Conservation (phyloP, 306 rosid species). For the Vigna mungo region DNA sequence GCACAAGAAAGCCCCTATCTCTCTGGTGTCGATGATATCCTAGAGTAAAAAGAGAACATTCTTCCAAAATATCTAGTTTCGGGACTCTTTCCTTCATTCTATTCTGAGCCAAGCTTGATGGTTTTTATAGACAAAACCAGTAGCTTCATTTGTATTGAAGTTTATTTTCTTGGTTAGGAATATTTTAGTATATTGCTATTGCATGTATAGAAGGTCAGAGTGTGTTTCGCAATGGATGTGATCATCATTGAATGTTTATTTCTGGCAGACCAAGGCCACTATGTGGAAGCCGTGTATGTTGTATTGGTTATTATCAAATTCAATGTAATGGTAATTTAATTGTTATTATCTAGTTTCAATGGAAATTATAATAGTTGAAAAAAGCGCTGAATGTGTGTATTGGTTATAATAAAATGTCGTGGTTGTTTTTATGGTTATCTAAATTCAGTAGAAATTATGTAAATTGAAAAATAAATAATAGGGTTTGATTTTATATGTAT, state of each 20-base stretch:
- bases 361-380: not conserved
- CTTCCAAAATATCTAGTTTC: slow-evolving; percentile 24
- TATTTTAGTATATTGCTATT: slow-evolving; percentile 34
- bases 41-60: slow-evolving; percentile 35
- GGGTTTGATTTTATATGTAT: not conserved
- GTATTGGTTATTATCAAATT: slow-evolving; percentile 19
- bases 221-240: slow-evolving; percentile 37
- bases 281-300: slow-evolving; percentile 31
- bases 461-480: not conserved
- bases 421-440: not conserved
- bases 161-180: slow-evolving; percentile 27
- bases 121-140: slow-evolving; percentile 40
- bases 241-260: slow-evolving; percentile 42
- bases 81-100: slow-evolving; percentile 31
- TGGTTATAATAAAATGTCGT: slow-evolving; percentile 15
- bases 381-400: not conserved
- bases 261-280: slow-evolving; percentile 29
- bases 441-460: not conserved
- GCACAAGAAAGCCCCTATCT: slow-evolving; percentile 42
- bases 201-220: slow-evolving; percentile 25
- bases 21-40: slow-evolving; percentile 40
- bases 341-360: not conserved
- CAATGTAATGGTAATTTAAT: slow-evolving; percentile 5
- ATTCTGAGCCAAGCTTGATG: slow-evolving; percentile 33
- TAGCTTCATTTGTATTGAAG: slow-evolving; percentile 46